Percentiles rank a stretch among this genome's conserved stretches.
phyloP scores from a whole-genome alignment of 345 rosid genomes.

The Eucalyptus camaldulensis region DNA sequence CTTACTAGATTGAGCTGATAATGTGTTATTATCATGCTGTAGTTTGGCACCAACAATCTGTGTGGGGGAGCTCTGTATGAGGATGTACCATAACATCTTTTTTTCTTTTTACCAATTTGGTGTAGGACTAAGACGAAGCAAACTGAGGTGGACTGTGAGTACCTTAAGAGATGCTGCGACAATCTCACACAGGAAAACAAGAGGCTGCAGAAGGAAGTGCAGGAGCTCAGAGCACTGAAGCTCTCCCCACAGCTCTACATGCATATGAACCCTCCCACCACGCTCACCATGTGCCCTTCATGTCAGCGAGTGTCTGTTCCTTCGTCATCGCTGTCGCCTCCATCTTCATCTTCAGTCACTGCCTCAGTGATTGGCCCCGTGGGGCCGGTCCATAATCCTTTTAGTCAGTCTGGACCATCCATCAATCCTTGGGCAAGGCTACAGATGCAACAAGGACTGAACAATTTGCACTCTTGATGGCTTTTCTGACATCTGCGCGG shows the following conservation, averaged over 20 bases:
- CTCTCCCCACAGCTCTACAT: constrained; percentile 76
- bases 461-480: neutral
- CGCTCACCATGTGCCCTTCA: constrained; percentile 86
- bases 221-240: constrained; percentile 73
- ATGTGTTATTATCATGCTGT: neutral
- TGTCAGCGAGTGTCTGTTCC: constrained; percentile 26
- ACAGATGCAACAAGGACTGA: neutral
- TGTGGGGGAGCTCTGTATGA: neutral
- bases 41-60: neutral
- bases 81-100: neutral
- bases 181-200: constrained; percentile 68
- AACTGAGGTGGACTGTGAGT: constrained; percentile 87
- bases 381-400: neutral
- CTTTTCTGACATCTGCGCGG: neutral
- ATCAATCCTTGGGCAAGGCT: neutral
- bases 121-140: constrained; percentile 85
- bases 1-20: neutral
- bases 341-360: neutral
- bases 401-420: neutral
- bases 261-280: constrained; percentile 88
- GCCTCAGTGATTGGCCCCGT: neutral
- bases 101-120: neutral
- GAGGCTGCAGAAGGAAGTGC: constrained; percentile 75
- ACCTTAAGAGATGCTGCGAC: constrained; percentile 66
- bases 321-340: neutral